These are phyloP conservation scores for Ilex asprella DNA, from an alignment of 257 asterid species.

Conservation along the genomic window DNA sequence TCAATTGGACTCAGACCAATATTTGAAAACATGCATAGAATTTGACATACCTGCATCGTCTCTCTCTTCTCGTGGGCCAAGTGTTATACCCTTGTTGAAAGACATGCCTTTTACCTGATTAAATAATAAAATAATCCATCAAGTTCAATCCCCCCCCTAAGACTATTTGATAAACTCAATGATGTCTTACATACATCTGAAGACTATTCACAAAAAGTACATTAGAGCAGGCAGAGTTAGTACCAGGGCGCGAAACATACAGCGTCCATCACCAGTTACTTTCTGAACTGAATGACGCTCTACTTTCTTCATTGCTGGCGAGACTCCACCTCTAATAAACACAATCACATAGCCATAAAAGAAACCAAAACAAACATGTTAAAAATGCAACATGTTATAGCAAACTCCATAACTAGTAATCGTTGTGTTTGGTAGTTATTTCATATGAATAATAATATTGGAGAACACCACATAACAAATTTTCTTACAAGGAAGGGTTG, in stretches of 20 bases:
- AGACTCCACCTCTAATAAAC: constrained; percentile 40
- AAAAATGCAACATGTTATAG: too few relatives aligned
- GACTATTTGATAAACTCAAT: too few relatives aligned
- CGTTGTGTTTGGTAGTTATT: too few relatives aligned
- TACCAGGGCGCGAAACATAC: constrained; percentile 95
- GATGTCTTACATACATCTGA: too few relatives aligned
- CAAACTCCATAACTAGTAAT: too few relatives aligned
- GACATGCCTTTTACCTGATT: constrained; percentile 96
- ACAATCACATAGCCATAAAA: neutral
- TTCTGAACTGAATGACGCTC: constrained; percentile 65
- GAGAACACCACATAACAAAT: too few relatives aligned
- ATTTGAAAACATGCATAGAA: neutral
- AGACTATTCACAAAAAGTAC: too few relatives aligned
- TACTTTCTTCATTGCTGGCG: constrained; percentile 64
- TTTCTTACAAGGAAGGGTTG: too few relatives aligned
- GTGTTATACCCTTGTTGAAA: constrained; percentile 60
- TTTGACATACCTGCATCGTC: constrained; percentile 70
- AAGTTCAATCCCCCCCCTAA: too few relatives aligned
- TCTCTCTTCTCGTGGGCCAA: constrained; percentile 65
- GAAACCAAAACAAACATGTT: neutral
- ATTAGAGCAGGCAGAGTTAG: constrained; percentile 5
- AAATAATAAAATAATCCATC: neutral
- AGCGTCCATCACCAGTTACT: constrained; percentile 96
- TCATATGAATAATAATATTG: too few relatives aligned
- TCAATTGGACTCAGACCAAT: too few relatives aligned